Percentiles rank a stretch among this genome's conserved stretches.
These are phyloP conservation scores for Heracleum sosnowskyi DNA, from an alignment of 129 eudicot genomes.

Conservation along the genomic window DNA sequence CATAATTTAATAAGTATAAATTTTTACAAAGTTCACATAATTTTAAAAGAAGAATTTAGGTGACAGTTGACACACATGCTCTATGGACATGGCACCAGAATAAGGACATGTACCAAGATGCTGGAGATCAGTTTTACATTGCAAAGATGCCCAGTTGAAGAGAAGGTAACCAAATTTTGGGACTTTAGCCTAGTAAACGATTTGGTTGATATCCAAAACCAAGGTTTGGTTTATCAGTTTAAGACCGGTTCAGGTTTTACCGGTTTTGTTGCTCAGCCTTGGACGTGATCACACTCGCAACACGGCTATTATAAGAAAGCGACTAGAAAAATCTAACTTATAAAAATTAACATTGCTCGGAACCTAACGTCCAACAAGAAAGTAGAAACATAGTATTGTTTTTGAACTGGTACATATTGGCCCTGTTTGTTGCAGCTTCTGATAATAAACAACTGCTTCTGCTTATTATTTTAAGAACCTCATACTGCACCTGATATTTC, in stretches of 20 bases:
- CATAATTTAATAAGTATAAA: too few relatives aligned
- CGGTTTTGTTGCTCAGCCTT: too few relatives aligned
- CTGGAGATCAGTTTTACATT: constrained; percentile 70
- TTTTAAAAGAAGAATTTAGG: too few relatives aligned
- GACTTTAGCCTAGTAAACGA: constrained; percentile 4
- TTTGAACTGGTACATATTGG: too few relatives aligned
- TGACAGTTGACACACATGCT: constrained; percentile 59
- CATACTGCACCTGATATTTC: too few relatives aligned
- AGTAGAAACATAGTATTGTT: neutral
- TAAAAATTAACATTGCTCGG: neutral
- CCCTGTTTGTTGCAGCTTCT: too few relatives aligned
- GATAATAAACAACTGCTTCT: too few relatives aligned
- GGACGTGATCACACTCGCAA: neutral
- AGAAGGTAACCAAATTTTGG: constrained; percentile 21
- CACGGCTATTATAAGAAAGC: neutral
- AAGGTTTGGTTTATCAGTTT: too few relatives aligned
- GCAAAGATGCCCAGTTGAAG: constrained; percentile 54
- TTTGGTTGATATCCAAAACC: too few relatives aligned
- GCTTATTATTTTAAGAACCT: too few relatives aligned
- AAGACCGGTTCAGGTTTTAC: too few relatives aligned
- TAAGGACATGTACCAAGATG: constrained; percentile 56
- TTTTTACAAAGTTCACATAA: too few relatives aligned
- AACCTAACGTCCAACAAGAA: neutral
- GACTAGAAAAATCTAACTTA: neutral
- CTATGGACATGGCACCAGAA: constrained; percentile 92